Conservation (phyloP, 208 protist genomes). For the Leptomonas pyrrhocoris region DNA sequence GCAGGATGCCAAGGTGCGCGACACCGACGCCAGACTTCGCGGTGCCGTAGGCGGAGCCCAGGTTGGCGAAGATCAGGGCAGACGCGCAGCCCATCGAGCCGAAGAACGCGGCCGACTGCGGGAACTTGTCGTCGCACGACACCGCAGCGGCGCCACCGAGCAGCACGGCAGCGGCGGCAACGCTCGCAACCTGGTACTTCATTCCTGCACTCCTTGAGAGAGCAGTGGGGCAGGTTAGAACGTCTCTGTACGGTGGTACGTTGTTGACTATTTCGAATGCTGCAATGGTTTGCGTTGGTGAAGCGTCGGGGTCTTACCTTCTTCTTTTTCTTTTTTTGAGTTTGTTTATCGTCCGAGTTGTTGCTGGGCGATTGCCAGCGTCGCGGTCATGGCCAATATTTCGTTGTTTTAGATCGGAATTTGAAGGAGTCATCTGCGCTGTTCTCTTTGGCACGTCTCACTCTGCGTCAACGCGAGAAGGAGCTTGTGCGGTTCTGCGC, state of each 20-base stretch:
- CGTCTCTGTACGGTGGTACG: neutral
- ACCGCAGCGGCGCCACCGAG: slow-evolving; percentile 44
- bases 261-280: neutral
- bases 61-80: slow-evolving; percentile 92
- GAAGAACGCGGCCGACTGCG: slow-evolving; percentile 94
- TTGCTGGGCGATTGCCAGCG: neutral
- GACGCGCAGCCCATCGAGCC: slow-evolving; percentile 95
- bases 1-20: slow-evolving; percentile 96
- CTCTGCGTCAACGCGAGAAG: neutral
- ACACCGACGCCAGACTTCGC: too few relatives aligned
- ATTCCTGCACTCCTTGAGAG: too few relatives aligned
- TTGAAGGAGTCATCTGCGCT: neutral
- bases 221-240: too few relatives aligned
- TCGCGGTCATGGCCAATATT: neutral
- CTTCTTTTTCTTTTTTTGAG: slow-evolving; percentile 2
- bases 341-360: slow-evolving; percentile 17
- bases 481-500: neutral
- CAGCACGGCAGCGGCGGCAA: slow-evolving; percentile 26
- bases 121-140: slow-evolving; percentile 75
- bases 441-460: neutral
- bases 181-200: slow-evolving; percentile 29
- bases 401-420: neutral
- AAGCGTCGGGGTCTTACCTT: neutral
- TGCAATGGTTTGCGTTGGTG: neutral
- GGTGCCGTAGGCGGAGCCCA: slow-evolving; percentile 98